A percentile compares a stretch with the other conserved stretches of the same genome.
Conservation (phyloP, 345 rosid genomes). For the Lepidium africanum region DNA sequence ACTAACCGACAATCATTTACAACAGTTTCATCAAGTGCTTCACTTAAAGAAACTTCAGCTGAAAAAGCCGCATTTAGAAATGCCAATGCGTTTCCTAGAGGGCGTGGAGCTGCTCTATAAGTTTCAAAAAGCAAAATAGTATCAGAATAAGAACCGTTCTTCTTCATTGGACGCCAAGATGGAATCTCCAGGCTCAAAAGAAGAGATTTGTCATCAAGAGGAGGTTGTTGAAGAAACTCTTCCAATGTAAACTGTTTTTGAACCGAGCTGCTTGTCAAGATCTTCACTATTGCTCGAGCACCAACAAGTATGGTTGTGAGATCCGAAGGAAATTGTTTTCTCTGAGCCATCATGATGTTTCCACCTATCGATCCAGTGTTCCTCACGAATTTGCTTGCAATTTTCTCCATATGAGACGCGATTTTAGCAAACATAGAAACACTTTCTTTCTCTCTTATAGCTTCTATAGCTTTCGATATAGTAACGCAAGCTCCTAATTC, state of each 20-base stretch:
- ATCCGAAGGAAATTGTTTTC: constrained; percentile 73
- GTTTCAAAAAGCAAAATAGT: constrained; percentile 56
- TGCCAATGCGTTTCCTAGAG: constrained; percentile 76
- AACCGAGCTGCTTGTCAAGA: constrained; percentile 23
- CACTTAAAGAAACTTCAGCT: constrained; percentile 49
- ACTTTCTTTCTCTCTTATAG: constrained; percentile 31
- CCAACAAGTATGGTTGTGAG: constrained; percentile 70
- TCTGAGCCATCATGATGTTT: constrained; percentile 78
- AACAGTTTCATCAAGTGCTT: constrained; percentile 28
- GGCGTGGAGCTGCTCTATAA: constrained; percentile 79
- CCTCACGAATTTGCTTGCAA: constrained; percentile 52
- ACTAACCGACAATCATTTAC: constrained; percentile 50
- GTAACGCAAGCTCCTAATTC: constrained; percentile 76
- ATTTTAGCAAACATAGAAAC: constrained; percentile 28
- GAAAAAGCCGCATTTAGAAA: constrained; percentile 85
- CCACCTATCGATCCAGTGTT: constrained; percentile 77
- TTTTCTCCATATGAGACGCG: constrained; percentile 68
- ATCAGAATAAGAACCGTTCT: constrained; percentile 16
- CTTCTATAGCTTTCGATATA: constrained; percentile 63
- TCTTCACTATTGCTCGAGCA: constrained; percentile 48
- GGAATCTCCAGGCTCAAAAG: constrained; percentile 52
- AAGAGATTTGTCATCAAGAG: constrained; percentile 45
- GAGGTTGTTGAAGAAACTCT: constrained; percentile 64
- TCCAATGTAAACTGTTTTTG: constrained; percentile 49
- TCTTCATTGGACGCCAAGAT: constrained; percentile 14